Evolutionary conservation across 208 protist genomes (phyloP), one percentile per base, ranked within the genome.

Genomic region (Phytomonas sp.): DNA sequence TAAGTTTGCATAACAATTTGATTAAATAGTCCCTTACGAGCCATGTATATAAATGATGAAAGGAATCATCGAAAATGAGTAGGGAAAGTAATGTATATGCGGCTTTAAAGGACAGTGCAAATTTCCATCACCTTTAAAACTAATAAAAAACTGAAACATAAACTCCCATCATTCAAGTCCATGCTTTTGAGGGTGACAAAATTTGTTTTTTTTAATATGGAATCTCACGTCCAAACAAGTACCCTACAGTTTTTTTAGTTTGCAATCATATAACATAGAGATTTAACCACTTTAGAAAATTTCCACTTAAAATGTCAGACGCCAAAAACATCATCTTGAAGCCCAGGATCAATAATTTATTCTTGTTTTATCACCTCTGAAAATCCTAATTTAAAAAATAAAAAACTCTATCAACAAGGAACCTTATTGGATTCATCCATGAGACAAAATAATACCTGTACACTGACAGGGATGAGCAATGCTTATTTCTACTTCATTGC

Each of bases 401-500:
- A 43, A 60, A 30, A 40, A n/a, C 34, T 62, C 62, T 43, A 23
- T 46, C 34, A 30, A 29, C 1, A 2, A 59, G 26, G 53, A 7
- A 26, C 6, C 7, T 53, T 51, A 36, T 62, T 32, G 5, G n/a
- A 59, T 72, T 31, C 32, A 67, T 29, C 34, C 17, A 33, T 29
- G 4, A 23, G 17, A 29, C 20, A 34, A 28, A 67, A 28, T 37
- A 29, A 40, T 29, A 26, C n/a, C 7, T 64, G 60, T 43, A 15
- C 23, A 40, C 3, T 13, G 31, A 32, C 23, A 75, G 5, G 0
- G 36, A 28, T 46, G 13, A 4, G n/a, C 1, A 59, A 68, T n/a
- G 8, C 15, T 9, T 15, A 2, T 65, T 33, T 37, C 67, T 85
- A 92, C 62, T 88, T 82, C 73, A 84, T 85, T 0, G 75, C 80